phyloP scores from a whole-genome alignment of 805 yeast species.

The Ogataea henricii region DNA sequence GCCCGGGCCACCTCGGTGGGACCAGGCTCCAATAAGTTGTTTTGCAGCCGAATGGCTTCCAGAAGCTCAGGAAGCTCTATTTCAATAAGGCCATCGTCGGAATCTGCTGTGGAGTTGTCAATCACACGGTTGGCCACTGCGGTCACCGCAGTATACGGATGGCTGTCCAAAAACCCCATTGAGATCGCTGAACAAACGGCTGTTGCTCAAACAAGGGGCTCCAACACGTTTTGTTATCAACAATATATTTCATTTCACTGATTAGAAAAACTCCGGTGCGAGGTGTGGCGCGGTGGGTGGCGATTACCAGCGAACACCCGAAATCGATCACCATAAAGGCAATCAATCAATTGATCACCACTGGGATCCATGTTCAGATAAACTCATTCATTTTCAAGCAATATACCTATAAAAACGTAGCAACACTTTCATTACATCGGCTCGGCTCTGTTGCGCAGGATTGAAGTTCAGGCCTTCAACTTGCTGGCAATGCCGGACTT shows the following conservation, averaged over 20 bases:
- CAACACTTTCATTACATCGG: not conserved
- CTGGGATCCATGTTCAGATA: too few species aligned
- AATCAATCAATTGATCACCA: too few species aligned
- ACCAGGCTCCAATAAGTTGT: conserved; percentile 35
- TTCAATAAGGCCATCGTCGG: conserved; percentile 42
- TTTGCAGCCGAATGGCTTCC: conserved; percentile 48
- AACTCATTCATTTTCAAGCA: too few species aligned
- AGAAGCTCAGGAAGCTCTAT: conserved; percentile 57
- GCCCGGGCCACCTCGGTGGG: conserved; percentile 88
- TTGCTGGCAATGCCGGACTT: conserved; percentile 23
- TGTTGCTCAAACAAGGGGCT: too few species aligned
- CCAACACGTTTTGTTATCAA: too few species aligned
- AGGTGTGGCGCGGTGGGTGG: conserved; percentile 7
- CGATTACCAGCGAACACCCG: not conserved
- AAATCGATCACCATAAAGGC: too few species aligned
- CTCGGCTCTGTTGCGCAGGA: too few species aligned
- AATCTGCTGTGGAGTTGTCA: conserved; percentile 42
- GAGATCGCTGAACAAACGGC: not conserved
- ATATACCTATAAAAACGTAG: too few species aligned
- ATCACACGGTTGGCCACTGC: conserved; percentile 58
- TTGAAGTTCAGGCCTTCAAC: conserved; percentile 10
- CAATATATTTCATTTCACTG: not conserved
- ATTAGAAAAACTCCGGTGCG: not conserved
- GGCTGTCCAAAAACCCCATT: conserved; percentile 60
- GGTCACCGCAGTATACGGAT: conserved; percentile 71